Evolutionary conservation across 1,284 basidiomycete species (phyloP).

Genomic region (Ustilago bromivora): DNA sequence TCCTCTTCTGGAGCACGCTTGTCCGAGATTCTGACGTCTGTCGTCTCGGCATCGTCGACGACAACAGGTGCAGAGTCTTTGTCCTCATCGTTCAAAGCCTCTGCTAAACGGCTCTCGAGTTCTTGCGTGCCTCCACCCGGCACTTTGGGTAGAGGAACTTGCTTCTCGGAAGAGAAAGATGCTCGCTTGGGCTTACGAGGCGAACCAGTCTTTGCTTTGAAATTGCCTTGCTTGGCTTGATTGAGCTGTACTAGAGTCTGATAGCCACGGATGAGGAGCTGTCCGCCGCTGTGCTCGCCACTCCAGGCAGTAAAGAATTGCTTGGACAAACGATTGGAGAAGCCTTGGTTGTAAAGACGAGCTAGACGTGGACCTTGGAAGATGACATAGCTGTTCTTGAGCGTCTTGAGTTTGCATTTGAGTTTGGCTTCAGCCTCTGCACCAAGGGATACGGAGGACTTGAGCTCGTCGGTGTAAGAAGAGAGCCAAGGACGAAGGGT

Average conservation of each 20-base stretch:
- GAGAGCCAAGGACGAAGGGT: constrained; percentile 68
- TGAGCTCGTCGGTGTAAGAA: constrained; percentile 73
- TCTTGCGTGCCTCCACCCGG: constrained; percentile 23
- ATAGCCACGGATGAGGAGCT: constrained; percentile 49
- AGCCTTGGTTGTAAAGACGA: constrained; percentile 67
- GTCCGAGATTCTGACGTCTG: constrained; percentile 30
- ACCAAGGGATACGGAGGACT: constrained; percentile 72
- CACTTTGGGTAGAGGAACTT: constrained; percentile 7
- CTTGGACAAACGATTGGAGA: constrained; percentile 54
- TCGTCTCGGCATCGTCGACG: constrained; percentile 42
- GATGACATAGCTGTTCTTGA: constrained; percentile 71
- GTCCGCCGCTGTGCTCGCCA: constrained; percentile 57
- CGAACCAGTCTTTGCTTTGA: neutral
- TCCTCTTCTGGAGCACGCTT: constrained; percentile 2
- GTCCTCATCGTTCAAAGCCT: constrained; percentile 25
- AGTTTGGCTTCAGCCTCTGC: constrained; percentile 73
- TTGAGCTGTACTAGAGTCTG: constrained; percentile 40
- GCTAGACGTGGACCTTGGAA: constrained; percentile 72
- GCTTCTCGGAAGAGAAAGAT: constrained; percentile 31
- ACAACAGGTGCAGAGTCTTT: constrained; percentile 15
- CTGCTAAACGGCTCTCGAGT: constrained; percentile 28
- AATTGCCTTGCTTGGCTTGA: constrained; percentile 27
- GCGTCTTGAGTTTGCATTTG: constrained; percentile 70
- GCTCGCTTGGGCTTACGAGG: constrained; percentile 15
- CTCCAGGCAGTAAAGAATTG: constrained; percentile 60